Percentiles rank a stretch among this genome's conserved stretches.
These are phyloP conservation scores for Prototheca wickerhamii DNA, from an alignment of 163 green algal species.

Conservation along the genomic window DNA sequence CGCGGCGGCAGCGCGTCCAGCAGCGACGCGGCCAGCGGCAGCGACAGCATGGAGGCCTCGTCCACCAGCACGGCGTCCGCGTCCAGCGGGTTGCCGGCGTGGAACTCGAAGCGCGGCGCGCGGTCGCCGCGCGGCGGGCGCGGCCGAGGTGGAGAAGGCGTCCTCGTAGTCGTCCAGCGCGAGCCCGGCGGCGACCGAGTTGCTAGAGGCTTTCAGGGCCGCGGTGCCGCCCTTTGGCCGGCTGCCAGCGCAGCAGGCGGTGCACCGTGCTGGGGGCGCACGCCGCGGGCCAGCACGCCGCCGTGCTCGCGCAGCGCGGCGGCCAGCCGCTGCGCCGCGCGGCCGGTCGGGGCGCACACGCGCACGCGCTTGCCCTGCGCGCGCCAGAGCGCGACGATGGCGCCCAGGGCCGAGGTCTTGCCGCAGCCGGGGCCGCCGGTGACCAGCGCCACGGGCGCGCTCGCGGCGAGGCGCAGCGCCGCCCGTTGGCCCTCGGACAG, in stretches of 20 bases:
- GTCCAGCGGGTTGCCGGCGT: constrained; percentile 25
- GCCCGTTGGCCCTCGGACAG: constrained; percentile 40
- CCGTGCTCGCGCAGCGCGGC: too few relatives aligned
- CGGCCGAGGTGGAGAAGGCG: not conserved
- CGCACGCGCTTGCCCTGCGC: constrained; percentile 35
- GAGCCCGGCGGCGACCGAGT: too few relatives aligned
- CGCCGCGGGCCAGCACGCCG: too few relatives aligned
- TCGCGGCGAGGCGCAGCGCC: constrained; percentile 37
- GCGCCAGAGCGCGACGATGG: constrained; percentile 55
- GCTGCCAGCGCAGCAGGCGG: constrained; percentile 51
- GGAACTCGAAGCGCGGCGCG: not conserved
- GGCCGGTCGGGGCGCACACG: constrained; percentile 56
- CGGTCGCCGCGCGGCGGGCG: not conserved
- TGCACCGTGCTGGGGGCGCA: constrained; percentile 58
- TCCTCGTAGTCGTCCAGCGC: constrained; percentile 1
- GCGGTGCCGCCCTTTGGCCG: not conserved
- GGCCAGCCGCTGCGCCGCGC: constrained; percentile 60
- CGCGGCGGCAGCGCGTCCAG: constrained; percentile 45
- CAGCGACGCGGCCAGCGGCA: constrained; percentile 59
- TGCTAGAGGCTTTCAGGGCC: not conserved
- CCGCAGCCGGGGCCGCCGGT: constrained; percentile 65
- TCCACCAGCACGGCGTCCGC: constrained; percentile 61
- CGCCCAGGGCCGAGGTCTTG: constrained; percentile 54
- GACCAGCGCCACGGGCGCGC: constrained; percentile 47
- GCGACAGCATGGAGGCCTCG: constrained; percentile 75